Conservation (phyloP, 495 filamentous ascomycete species). For the Tuber umbilicatum region DNA sequence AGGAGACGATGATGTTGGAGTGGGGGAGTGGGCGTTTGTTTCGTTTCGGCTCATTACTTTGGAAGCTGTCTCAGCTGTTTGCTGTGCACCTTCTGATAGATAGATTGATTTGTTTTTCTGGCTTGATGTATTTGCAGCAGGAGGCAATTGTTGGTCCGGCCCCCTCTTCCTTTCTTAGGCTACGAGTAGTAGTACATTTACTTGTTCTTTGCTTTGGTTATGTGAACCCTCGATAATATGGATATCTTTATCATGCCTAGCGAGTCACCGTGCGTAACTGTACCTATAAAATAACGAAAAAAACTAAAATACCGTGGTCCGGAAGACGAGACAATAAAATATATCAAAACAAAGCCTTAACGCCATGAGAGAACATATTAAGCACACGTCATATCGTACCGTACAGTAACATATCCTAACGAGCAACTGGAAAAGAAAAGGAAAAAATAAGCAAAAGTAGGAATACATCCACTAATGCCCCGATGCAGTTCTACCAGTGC, state of each 20-base stretch:
- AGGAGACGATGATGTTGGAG: background rate
- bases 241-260: background rate
- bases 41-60: conserved; percentile 13
- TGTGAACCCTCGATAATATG: background rate
- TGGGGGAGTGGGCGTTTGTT: conserved; percentile 7
- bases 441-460: background rate
- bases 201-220: background rate
- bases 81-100: background rate
- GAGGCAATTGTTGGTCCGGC: background rate
- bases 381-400: background rate
- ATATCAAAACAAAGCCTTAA: background rate
- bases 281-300: background rate
- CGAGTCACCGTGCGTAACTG: background rate
- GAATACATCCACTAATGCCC: background rate
- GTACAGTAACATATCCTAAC: background rate
- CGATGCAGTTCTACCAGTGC: conserved; percentile 15
- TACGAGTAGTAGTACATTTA: background rate
- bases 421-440: background rate
- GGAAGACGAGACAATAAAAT: background rate
- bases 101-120: background rate
- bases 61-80: conserved; percentile 5
- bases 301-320: background rate
- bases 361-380: background rate
- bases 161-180: background rate
- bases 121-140: background rate